These are phyloP conservation scores for Usnea hakonensis DNA, from an alignment of 495 filamentous ascomycete genomes.

Conservation along the genomic window DNA sequence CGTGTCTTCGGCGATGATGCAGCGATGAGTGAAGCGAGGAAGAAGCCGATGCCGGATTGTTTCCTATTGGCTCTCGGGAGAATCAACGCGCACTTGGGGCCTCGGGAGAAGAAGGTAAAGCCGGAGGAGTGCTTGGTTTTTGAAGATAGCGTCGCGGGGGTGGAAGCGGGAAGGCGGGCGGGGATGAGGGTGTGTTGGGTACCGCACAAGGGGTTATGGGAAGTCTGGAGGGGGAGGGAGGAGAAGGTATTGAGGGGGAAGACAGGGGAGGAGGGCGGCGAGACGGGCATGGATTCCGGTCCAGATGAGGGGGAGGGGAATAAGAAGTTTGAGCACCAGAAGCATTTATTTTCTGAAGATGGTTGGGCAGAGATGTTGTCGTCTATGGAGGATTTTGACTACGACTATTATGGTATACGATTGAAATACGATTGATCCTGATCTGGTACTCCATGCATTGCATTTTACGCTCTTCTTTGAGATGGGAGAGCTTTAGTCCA, in stretches of 20 bases:
- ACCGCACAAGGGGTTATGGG: slow-evolving; percentile 31
- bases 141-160: slow-evolving; percentile 38
- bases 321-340: slow-evolving; percentile 15
- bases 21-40: slow-evolving; percentile 24
- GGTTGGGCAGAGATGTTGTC: slow-evolving; percentile 32
- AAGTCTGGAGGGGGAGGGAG: slow-evolving; percentile 27
- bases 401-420: slow-evolving; percentile 27
- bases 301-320: background rate
- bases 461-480: too few species aligned
- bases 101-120: slow-evolving; percentile 23
- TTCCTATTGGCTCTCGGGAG: slow-evolving; percentile 33
- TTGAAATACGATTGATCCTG: background rate
- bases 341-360: slow-evolving; percentile 30
- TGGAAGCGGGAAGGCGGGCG: slow-evolving; percentile 37
- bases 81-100: slow-evolving; percentile 24
- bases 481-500: too few species aligned
- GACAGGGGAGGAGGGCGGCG: slow-evolving; percentile 19
- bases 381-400: slow-evolving; percentile 30
- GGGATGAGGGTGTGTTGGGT: slow-evolving; percentile 42
- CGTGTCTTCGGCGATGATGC: slow-evolving; percentile 33
- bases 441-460: too few species aligned
- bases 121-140: slow-evolving; percentile 38
- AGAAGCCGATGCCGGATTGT: slow-evolving; percentile 36
- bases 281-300: background rate
- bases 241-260: slow-evolving; percentile 31